These are phyloP conservation scores for Candida caryicola DNA, from an alignment of 805 yeast genomes.

Conservation along the genomic window DNA sequence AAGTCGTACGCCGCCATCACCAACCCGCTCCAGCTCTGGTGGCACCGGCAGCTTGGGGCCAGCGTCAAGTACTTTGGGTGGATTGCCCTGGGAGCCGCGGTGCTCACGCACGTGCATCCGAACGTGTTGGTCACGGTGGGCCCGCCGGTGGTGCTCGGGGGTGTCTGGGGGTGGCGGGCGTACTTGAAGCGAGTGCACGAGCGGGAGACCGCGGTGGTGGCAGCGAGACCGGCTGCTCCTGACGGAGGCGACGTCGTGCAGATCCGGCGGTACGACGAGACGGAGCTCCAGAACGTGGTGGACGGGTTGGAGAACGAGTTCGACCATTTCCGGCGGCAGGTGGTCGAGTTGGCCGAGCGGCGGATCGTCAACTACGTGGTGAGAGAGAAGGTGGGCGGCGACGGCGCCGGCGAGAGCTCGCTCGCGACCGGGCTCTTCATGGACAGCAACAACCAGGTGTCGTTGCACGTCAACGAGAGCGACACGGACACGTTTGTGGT, in stretches of 20 bases:
- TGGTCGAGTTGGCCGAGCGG: slow-evolving; percentile 23
- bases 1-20: slow-evolving; percentile 28
- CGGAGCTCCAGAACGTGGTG: slow-evolving; percentile 26
- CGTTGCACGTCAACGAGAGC: slow-evolving; percentile 19
- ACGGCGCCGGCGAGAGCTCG: not conserved
- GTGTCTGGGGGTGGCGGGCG: slow-evolving; percentile 21
- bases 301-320: slow-evolving; percentile 37
- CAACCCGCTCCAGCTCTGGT: slow-evolving; percentile 21
- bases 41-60: slow-evolving; percentile 26
- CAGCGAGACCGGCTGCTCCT: slow-evolving; percentile 3
- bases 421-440: slow-evolving; percentile 19
- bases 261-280: slow-evolving; percentile 33
- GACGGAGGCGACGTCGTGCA: slow-evolving; percentile 13
- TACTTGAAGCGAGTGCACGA: slow-evolving; percentile 11
- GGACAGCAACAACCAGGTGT: slow-evolving; percentile 33
- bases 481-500: slow-evolving; percentile 25
- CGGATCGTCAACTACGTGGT: slow-evolving; percentile 28
- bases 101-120: slow-evolving; percentile 36
- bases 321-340: slow-evolving; percentile 31
- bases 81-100: slow-evolving; percentile 23
- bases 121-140: slow-evolving; percentile 31
- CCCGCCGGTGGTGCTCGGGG: slow-evolving; percentile 34
- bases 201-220: slow-evolving; percentile 15
- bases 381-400: not conserved
- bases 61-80: slow-evolving; percentile 28